A percentile compares a stretch with the other conserved stretches of the same genome.
Conservation (phyloP, 1,139 yeast species). For the Saccharomyces uvarum region DNA sequence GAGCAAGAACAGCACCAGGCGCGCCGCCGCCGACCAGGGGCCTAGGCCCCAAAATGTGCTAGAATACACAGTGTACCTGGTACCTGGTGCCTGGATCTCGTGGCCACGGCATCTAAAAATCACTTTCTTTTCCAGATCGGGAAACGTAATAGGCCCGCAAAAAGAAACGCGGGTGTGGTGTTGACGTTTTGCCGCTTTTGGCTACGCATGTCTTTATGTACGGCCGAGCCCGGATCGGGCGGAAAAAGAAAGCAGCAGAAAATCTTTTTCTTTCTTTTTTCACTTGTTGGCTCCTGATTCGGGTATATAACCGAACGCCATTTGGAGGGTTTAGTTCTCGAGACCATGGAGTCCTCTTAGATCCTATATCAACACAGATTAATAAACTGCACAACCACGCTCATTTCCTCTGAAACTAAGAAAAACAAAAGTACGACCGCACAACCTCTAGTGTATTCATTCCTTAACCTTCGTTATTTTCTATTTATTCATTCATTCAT, state of each 20-base stretch:
- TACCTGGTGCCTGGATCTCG: neutral
- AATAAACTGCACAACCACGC: neutral
- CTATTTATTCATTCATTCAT: constrained; percentile 4
- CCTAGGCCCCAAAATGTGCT: constrained; percentile 1
- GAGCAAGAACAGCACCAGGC: neutral
- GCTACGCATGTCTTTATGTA: neutral
- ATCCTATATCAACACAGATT: neutral
- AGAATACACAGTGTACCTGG: neutral
- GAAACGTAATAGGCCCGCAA: neutral
- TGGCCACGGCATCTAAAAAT: neutral
- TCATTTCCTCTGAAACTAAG: neutral
- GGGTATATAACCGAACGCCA: neutral
- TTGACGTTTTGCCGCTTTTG: neutral
- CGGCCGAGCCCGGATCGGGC: constrained; percentile 1
- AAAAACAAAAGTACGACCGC: neutral
- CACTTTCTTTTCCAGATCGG: constrained; percentile 1
- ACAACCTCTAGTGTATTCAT: neutral
- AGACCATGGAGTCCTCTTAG: neutral
- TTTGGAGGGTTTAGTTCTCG: neutral
- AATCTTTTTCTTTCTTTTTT: neutral
- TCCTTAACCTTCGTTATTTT: constrained; percentile 3
- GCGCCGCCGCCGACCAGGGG: neutral
- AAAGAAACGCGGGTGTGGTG: neutral
- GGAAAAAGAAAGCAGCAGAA: neutral
- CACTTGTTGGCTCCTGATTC: neutral